phyloP scores from a whole-genome alignment of 148 eudicot genomes.

The Cornus florida region DNA sequence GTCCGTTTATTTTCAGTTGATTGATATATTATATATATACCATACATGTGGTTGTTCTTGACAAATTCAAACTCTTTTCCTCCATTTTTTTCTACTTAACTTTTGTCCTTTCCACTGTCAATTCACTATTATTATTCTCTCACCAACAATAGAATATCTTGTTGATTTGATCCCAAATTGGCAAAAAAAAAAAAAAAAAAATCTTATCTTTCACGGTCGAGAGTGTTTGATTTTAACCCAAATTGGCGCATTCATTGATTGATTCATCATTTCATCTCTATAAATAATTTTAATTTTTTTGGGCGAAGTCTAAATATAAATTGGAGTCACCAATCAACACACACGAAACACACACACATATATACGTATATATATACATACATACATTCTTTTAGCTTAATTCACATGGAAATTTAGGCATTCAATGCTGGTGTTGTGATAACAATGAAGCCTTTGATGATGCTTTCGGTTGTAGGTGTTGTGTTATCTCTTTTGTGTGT shows the following conservation, averaged over 20 bases:
- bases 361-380: too few species aligned
- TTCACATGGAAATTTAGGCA: neutral
- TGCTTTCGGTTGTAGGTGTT: slow-evolving; percentile 9
- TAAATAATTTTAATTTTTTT: neutral
- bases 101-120: too few species aligned
- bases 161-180: neutral
- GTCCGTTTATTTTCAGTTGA: too few species aligned
- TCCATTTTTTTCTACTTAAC: too few species aligned
- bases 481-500: slow-evolving; percentile 10
- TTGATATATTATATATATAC: too few species aligned
- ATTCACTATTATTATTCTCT: too few species aligned
- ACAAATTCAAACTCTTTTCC: neutral
- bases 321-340: too few species aligned
- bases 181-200: neutral
- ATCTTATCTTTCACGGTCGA: slow-evolving; percentile 16
- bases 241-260: neutral
- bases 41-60: too few species aligned
- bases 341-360: too few species aligned
- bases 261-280: neutral
- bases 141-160: too few species aligned
- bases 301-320: too few species aligned
- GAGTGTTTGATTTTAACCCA: neutral
- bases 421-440: neutral
- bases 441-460: neutral
- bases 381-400: neutral